Conservation (phyloP, 805 yeast species). For the Metschnikowia corniflorae region DNA sequence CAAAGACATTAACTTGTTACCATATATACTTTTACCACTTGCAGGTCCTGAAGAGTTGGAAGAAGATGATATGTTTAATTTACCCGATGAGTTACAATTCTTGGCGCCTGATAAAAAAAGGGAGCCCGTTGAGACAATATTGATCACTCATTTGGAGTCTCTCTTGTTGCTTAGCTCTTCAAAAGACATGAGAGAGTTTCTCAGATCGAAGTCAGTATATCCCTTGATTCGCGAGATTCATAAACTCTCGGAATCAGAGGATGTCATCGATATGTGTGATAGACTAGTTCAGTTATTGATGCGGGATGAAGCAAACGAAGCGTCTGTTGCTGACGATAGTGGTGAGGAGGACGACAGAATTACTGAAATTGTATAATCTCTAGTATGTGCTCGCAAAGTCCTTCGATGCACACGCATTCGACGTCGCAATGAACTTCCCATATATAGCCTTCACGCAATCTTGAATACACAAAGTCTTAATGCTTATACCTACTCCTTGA, state of each 20-base stretch:
- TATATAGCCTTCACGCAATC: no score
- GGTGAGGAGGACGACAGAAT: slow-evolving; percentile 49
- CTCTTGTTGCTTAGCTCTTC: slow-evolving; percentile 77
- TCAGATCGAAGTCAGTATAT: slow-evolving; percentile 82
- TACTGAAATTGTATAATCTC: slow-evolving; percentile 46
- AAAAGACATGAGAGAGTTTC: slow-evolving; percentile 62
- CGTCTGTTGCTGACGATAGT: slow-evolving; percentile 21
- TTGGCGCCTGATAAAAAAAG: slow-evolving; percentile 70
- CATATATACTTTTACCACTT: slow-evolving; percentile 77
- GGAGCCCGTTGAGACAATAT: slow-evolving; percentile 66
- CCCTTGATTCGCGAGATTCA: slow-evolving; percentile 85
- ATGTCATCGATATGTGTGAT: slow-evolving; percentile 68
- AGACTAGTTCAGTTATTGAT: slow-evolving; percentile 83
- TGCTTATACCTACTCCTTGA: slow-evolving; percentile 34
- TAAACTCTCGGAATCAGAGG: slow-evolving; percentile 43
- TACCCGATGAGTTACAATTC: slow-evolving; percentile 86
- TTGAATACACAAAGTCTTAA: no score
- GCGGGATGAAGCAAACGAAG: slow-evolving; percentile 64
- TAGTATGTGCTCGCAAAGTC: no score
- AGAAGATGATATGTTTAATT: slow-evolving; percentile 77
- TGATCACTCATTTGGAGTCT: slow-evolving; percentile 74
- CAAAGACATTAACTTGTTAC: slow-evolving; percentile 66
- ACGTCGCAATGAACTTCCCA: no score
- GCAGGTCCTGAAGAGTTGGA: slow-evolving; percentile 74
- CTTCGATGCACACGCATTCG: no score